Base-by-base conservation (phyloP, 176 grass and related monocot species). In the Musa troglodytarum region DNA sequence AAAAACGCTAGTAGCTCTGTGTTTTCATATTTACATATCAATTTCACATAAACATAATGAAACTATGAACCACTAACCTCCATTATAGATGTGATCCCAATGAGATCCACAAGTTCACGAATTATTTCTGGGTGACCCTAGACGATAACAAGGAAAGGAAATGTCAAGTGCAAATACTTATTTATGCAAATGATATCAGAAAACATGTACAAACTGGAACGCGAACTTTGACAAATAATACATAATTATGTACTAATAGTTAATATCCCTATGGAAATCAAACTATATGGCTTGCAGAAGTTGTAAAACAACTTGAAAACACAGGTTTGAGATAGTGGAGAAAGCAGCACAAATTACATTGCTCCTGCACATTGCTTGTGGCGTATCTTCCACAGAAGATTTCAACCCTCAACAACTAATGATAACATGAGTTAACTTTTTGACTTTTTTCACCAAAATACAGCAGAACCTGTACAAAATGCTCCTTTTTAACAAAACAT, bases 51-150 rank as follows among this genome's bases (percentile, higher is more conserved):
- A 29, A 49, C 15, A n/a, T 54, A 26, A n/a, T 10, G 24, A 43
- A 54, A 43, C 53, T 17, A 76, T 22, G 80, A 68, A 68, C 62
- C 75, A n/a, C 79, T 80, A 53, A 97, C 94, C 90, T 97, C 94
- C 94, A 97, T 97, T 17, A 97, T 90, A 77, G 94, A 97, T 79
- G 94, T 97, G 71, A 93, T 93, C 19, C 94, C 94, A 78, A 97
- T 93, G 71, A 97, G 90, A 79, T 97, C 90, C 54, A 91, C 86
- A 70, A 97, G 88, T 76, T 93, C 90, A 64, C 74, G 77, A 69
- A 97, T 80, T 74, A 97, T 87, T 82, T 91, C 88, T 74, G 83
- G 94, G 83, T 91, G 87, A 25, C 80, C 78, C 94, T 97, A 84
- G 69, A 85, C 52, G 58, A 90, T 77, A 24, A 86, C 58, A 88